These are phyloP conservation scores for Colletotrichum salicis DNA, from an alignment of 2,329 filamentous ascomycete species.

Conservation along the genomic window DNA sequence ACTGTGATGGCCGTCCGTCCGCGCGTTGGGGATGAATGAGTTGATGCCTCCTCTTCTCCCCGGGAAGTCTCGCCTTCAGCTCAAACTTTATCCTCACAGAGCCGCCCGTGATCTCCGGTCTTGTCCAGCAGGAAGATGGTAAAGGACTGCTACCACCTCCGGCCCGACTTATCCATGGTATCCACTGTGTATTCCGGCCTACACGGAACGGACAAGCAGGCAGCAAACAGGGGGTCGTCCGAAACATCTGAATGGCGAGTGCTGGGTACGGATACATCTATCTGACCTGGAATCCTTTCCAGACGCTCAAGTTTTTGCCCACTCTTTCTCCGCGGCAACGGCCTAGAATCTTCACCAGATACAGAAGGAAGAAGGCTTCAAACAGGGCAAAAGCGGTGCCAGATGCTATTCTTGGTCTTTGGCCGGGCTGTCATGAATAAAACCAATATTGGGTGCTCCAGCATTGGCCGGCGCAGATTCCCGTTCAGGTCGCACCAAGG, in stretches of 20 bases:
- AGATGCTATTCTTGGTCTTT: constrained; percentile 22
- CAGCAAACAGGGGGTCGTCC: neutral
- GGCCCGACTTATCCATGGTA: constrained; percentile 8
- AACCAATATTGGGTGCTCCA: constrained; percentile 17
- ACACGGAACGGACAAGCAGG: constrained; percentile 6
- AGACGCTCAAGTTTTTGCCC: neutral
- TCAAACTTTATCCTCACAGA: neutral
- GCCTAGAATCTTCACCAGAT: neutral
- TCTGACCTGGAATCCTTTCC: neutral
- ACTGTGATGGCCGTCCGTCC: constrained; percentile 15
- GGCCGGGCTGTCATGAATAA: constrained; percentile 14
- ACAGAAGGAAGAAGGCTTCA: constrained; percentile 15
- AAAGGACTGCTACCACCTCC: neutral
- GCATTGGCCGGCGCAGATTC: constrained; percentile 27
- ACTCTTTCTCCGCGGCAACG: neutral
- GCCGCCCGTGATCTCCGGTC: constrained; percentile 18
- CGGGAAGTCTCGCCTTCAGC: constrained; percentile 1
- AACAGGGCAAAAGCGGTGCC: constrained; percentile 15
- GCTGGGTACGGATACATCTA: too few relatives aligned
- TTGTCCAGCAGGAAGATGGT: neutral
- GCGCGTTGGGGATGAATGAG: neutral
- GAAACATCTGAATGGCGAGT: neutral
- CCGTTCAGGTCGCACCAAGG: constrained; percentile 33
- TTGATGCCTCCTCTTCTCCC: neutral
- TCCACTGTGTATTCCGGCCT: constrained; percentile 5